These are phyloP conservation scores for Salix exigua DNA, from an alignment of 345 rosid genomes.

Conservation along the genomic window DNA sequence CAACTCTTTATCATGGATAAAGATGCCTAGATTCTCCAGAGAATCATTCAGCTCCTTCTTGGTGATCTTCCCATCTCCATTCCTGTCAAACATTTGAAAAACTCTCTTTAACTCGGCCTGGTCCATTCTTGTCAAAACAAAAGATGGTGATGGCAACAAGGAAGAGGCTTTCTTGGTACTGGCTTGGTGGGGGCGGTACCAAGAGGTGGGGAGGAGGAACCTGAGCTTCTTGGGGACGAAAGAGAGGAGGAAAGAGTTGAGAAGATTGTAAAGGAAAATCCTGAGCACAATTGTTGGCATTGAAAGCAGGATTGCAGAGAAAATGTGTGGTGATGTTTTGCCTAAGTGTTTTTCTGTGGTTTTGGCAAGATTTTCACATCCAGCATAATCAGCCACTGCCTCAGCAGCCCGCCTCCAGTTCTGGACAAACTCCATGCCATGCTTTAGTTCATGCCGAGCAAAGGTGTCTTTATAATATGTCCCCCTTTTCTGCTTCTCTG, in stretches of 20 bases:
- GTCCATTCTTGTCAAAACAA: constrained; percentile 36
- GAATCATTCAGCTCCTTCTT: constrained; percentile 62
- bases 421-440: too few species aligned
- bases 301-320: background rate
- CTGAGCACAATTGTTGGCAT: constrained; percentile 38
- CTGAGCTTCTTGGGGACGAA: constrained; percentile 56
- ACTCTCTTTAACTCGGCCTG: constrained; percentile 52
- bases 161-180: background rate
- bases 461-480: too few species aligned
- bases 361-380: background rate
- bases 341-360: background rate
- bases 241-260: constrained; percentile 37
- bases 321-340: background rate
- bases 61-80: constrained; percentile 72
- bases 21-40: constrained; percentile 60
- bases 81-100: constrained; percentile 78
- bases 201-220: constrained; percentile 35
- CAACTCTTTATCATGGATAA: constrained; percentile 55
- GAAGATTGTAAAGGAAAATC: constrained; percentile 45
- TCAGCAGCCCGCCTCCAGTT: too few species aligned
- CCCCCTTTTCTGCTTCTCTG: too few species aligned
- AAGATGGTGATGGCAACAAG: background rate
- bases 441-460: too few species aligned
- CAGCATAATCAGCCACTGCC: too few species aligned
- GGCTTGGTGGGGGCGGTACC: constrained; percentile 24